Evolutionary conservation across 768 basidiomycete species (phyloP).

Genomic region (Auricularia sp.): DNA sequence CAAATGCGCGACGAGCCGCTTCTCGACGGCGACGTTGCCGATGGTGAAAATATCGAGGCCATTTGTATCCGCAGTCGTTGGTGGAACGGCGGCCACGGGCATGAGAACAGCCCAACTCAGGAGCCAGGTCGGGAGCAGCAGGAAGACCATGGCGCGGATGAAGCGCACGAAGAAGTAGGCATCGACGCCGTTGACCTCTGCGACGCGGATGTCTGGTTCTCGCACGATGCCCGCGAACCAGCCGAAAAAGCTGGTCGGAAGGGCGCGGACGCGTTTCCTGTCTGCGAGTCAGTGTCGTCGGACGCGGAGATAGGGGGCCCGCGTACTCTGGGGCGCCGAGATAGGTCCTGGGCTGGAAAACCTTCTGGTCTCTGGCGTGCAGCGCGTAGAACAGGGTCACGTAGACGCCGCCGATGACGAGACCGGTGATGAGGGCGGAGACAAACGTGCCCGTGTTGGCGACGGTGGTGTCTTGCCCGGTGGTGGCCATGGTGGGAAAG

Average conservation of each 20-base stretch:
- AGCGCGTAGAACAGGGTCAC: conserved; percentile 6
- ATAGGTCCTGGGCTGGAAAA: conserved; percentile 4
- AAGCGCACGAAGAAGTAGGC: conserved; percentile 93
- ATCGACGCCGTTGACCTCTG: conserved; percentile 60
- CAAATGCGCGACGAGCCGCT: conserved; percentile 59
- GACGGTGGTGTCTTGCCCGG: conserved; percentile 2
- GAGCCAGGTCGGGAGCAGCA: conserved; percentile 86
- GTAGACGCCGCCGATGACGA: conserved; percentile 5
- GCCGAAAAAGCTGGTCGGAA: conserved; percentile 2
- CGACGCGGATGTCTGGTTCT: conserved; percentile 7
- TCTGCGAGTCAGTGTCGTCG: background rate
- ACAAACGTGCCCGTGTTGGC: conserved; percentile 5
- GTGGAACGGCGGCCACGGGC: conserved; percentile 56
- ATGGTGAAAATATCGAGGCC: conserved; percentile 68
- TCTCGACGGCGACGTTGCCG: conserved; percentile 57
- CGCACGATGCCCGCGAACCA: conserved; percentile 3
- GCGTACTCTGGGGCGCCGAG: conserved; percentile 3
- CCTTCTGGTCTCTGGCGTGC: conserved; percentile 1
- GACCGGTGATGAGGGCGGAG: conserved; percentile 5
- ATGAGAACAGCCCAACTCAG: conserved; percentile 80
- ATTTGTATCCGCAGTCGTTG: conserved; percentile 28
- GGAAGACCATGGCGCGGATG: conserved; percentile 68
- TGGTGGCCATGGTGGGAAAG: conserved; percentile 2
- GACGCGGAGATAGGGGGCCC: background rate
- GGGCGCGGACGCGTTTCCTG: conserved; percentile 2